These are phyloP conservation scores for Andrographis paniculata DNA, from an alignment of 305 asterid species.

Conservation along the genomic window DNA sequence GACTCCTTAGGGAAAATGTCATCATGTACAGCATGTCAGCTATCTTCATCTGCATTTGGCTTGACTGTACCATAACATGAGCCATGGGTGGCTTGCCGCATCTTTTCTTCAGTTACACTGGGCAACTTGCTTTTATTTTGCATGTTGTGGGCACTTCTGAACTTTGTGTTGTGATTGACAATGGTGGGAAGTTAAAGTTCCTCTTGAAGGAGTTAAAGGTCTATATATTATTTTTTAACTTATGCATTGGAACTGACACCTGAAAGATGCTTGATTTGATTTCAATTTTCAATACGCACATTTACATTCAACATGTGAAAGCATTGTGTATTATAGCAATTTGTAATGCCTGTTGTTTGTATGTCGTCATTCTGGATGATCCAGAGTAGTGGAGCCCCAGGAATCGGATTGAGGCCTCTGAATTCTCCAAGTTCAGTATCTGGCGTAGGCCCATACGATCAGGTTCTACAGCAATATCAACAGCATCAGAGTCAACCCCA, in stretches of 20 bases:
- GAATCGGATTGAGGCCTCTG: constrained; percentile 75
- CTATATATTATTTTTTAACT: background rate
- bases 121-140: no score
- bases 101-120: no score
- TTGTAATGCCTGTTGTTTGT: constrained; percentile 12
- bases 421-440: constrained; percentile 69
- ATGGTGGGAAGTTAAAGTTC: no score
- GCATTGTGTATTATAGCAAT: constrained; percentile 8
- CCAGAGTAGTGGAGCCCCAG: constrained; percentile 77
- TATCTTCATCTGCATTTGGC: no score
- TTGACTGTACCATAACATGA: no score
- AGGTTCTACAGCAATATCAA: constrained; percentile 82
- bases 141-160: no score
- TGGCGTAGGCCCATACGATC: constrained; percentile 82
- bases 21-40: no score
- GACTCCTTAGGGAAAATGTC: no score
- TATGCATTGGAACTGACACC: constrained; percentile 8
- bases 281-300: background rate
- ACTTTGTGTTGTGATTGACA: no score
- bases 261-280: constrained; percentile 7
- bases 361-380: constrained; percentile 14
- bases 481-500: constrained; percentile 82
- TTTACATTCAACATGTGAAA: constrained; percentile 9
- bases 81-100: no score
- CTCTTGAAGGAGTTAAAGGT: no score